A percentile compares a stretch with the other conserved stretches of the same genome.
phyloP scores from a whole-genome alignment of 176 grass and related monocot genomes.

The sorghum (Sorghum bicolor) region DNA sequence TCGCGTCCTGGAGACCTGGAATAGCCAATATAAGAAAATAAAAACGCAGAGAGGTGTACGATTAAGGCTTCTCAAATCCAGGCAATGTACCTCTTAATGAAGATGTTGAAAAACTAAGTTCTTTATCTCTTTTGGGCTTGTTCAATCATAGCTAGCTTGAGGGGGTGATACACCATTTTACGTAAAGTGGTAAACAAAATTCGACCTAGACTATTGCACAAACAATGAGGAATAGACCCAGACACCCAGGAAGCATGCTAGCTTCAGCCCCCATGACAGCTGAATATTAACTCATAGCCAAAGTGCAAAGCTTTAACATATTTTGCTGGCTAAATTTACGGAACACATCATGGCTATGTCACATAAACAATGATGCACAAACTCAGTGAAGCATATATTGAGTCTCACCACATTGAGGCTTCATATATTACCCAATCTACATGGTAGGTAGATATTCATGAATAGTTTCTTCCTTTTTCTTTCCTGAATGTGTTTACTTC shows the following conservation, averaged over 20 bases:
- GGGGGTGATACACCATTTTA: background rate
- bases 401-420: constrained; percentile 32
- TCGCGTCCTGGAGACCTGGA: background rate
- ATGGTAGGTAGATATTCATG: constrained; percentile 33
- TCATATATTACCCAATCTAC: constrained; percentile 27
- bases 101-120: constrained; percentile 10
- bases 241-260: constrained; percentile 9
- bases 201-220: background rate
- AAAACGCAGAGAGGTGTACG: background rate
- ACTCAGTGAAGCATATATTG: constrained; percentile 26
- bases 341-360: background rate
- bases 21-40: background rate
- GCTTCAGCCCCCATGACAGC: constrained; percentile 7
- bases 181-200: background rate
- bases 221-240: background rate
- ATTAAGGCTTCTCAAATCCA: background rate
- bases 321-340: constrained; percentile 20
- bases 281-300: constrained; percentile 16
- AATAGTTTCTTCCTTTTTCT: constrained; percentile 32
- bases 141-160: constrained; percentile 3
- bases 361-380: constrained; percentile 5
- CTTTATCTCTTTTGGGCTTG: background rate
- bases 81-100: background rate
- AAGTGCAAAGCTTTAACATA: constrained; percentile 2
- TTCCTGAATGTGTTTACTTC: constrained; percentile 29